Conservation (phyloP, 495 filamentous ascomycete species). For the Viridothelium virens region DNA sequence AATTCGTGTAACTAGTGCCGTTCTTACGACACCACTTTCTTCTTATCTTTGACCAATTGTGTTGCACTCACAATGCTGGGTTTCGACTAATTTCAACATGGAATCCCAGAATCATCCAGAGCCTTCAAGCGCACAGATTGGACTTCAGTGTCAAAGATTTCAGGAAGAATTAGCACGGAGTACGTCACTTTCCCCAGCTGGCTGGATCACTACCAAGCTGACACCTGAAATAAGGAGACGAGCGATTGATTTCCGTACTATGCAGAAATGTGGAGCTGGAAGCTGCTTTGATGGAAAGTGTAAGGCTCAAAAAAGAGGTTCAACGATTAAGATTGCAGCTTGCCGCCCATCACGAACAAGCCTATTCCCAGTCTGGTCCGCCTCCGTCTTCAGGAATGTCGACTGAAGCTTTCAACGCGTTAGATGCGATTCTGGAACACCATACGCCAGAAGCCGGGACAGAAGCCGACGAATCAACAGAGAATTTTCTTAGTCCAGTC, state of each 20-base stretch:
- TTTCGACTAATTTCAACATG: not conserved
- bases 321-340: slow-evolving; percentile 13
- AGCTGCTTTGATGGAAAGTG: not conserved
- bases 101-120: not conserved
- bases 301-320: slow-evolving; percentile 12
- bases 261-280: slow-evolving; percentile 12
- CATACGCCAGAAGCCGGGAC: not conserved
- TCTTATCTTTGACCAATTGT: no score
- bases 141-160: slow-evolving; percentile 4
- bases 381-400: not conserved
- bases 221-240: not conserved
- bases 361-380: not conserved
- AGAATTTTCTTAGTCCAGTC: not conserved
- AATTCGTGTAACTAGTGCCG: no score
- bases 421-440: not conserved
- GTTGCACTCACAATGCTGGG: not conserved
- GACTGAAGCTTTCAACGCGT: not conserved
- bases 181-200: not conserved
- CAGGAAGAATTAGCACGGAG: slow-evolving; percentile 21
- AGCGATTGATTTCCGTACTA: not conserved
- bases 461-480: not conserved
- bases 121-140: not conserved
- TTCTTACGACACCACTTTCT: no score
- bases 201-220: not conserved
- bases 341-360: not conserved